Base-by-base conservation (phyloP, 2,329 filamentous ascomycete genomes). In the Sclerotinia subarctica region DNA sequence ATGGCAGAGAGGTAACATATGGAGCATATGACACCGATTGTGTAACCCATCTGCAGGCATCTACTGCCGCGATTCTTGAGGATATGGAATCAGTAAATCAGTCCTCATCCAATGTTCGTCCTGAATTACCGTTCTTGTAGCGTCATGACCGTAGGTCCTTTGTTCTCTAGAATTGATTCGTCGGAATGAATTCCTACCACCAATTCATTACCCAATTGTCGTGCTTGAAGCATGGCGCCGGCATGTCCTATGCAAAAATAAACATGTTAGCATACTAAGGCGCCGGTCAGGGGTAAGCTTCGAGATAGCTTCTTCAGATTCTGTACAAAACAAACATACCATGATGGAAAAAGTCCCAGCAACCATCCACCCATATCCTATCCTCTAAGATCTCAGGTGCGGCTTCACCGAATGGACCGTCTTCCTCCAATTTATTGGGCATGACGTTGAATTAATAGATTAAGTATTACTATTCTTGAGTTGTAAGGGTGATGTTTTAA, bases 291-390 rank as follows among this genome's bases (percentile, higher is more conserved):
- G 47, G 56, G 15, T 64, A 44, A 47, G 51, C 35, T 38, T 29
- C 44, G 21, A 26, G 15, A 35, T 47, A n/a, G 52, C 42, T 44
- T 54, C n/a, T 26, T 64, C 32, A 32, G 29, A 35, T 24, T 26
- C 17, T 26, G 26, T 8, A 38, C 17, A 17, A 17, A 46, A 42
- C 26, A 68, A 35, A 74, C 81, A 73, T 79, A 93, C 92, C 95
- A 79, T 98, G 95, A 79, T 99, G 95, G 81, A 94, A 96, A 81
- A 99, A 99, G 82, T 99, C 95, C 82, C 97, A 99, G 84, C 95
- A 99, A 71, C 95, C 95, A 79, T 99, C 95, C 35, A 99, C 91
- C 96, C 96, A 99, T 76, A 99, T 92, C 73, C 94, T 89, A 75
- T 91, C 88, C 68, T 90, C 84, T 8, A 77, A 70, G 24, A 78